Base-by-base conservation (phyloP, 2,329 filamentous ascomycete genomes). In the Microcyclosporella mali region DNA sequence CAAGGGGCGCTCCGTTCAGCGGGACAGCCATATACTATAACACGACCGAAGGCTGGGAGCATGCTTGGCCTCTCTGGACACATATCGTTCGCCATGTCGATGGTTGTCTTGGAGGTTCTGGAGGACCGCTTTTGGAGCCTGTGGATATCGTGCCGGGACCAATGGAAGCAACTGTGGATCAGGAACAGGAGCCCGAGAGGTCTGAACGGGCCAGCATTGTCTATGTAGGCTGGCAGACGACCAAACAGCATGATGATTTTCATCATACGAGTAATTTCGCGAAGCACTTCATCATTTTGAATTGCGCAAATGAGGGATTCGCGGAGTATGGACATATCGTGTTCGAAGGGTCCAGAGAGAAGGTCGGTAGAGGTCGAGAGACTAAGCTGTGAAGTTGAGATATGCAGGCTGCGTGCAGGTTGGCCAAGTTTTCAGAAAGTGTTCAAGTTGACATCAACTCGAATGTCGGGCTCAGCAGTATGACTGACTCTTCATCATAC, bases 21-120 rank as follows among this genome's bases (percentile, higher is more conserved):
- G 47, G 47, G 1, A 50, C 47, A 15, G 47, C 43, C 14, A 46
- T 50, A 3, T 46, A 50, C 16, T 10, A 44, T 6, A 45, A 45
- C n/a, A 42, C 40, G 2, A 46, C 25, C 6, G 15, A 46, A 3
- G 43, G 33, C 3, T 46, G 47, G 43, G 21, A 41, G 11, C 29
- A 41, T n/a, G 47, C 47, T 12, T 50, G 43, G 43, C 43, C 47
- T 9, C 27, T 50, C 9, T 50, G 47, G 47, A 46, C 43, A 6
- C 43, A 50, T 27, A 36, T 50, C 6, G 43, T 46, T 8, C 33
- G 47, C 6, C 28, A 46, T 15, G 31, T 50, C 3, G 43, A 44
- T 11, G 47, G 47, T 14, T 46, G 43, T 42, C 28, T 46, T 4
- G 47, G 43, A 1, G 43, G 47, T 33, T 38, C 43, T 19, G 43